Base-by-base conservation (phyloP, 768 basidiomycete genomes). In the Mycena rosella region DNA sequence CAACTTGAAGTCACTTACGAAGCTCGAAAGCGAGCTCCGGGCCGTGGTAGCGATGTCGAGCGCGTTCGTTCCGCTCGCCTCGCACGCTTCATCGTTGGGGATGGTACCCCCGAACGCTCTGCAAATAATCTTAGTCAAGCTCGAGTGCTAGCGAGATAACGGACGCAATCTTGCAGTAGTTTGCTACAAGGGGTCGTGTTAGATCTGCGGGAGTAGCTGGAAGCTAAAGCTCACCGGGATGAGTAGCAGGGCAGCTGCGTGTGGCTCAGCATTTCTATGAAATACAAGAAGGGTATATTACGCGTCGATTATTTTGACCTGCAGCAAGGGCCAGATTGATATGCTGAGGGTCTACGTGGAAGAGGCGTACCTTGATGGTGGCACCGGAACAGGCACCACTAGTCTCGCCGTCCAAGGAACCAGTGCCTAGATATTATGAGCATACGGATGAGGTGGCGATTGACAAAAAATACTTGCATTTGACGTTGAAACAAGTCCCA, bases 1-100 rank as follows among this genome's bases (percentile, higher is more conserved):
- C 30, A 36, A 34, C 22, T 17, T 20, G 26, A 26, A 22, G 38
- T n/a, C n/a, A 72, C 78, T 67, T 64, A 78, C 78, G 59, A 75
- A 78, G 36, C 75, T 77, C n/a, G 78, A 80, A 27, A 80, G 70
- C 2, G 70, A 55, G 62, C 77, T 69, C 51, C 77, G 73, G 6
- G 78, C 78, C 13, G 78, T 78, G 14, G 76, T 78, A 5, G 78
- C 78, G 42, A 78, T 79, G 53, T 79, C 78, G 51, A 78, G 68
- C 20, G 76, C 78, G 52, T 79, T 78, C 54, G 74, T 60, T n/a
- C 77, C 77, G 27, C 59, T 63, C 52, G 77, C 75, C 62, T 78
- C 78, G 56, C 78, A 79, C 1, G 77, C 77, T 34, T 78, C 77
- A 32, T 73, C 66, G 34, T 75, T 72, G 13, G 72, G 76, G 38